Conservation (phyloP, 2,329 filamentous ascomycete genomes). For the Fusarium circinatum region DNA sequence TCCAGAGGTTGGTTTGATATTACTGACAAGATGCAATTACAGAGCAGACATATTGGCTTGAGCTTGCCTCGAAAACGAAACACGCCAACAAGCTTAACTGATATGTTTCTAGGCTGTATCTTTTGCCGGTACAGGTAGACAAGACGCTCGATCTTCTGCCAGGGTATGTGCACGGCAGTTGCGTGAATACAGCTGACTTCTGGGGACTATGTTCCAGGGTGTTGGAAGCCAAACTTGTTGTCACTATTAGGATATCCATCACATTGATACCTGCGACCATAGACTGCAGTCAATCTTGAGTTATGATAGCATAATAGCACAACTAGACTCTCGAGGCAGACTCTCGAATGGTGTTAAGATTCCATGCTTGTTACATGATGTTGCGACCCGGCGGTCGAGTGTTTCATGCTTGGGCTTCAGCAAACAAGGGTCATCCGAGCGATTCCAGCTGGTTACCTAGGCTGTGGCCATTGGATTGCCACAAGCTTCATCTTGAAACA, state of each 20-base stretch:
- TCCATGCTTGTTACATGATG: slow-evolving; percentile 9
- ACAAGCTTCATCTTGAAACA: slow-evolving; percentile 20
- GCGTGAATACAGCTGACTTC: neutral
- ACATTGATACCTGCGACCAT: neutral
- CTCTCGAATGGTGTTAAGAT: neutral
- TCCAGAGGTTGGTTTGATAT: neutral
- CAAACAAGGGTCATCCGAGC: slow-evolving; percentile 8
- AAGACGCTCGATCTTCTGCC: neutral
- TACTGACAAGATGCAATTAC: neutral
- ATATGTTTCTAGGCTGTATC: neutral
- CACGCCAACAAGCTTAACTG: neutral
- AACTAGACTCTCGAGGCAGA: neutral
- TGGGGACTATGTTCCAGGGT: neutral
- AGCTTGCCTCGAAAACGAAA: neutral
- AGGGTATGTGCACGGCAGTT: neutral
- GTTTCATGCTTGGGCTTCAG: slow-evolving; percentile 9
- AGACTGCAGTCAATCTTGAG: slow-evolving; percentile 1
- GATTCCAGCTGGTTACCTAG: slow-evolving; percentile 6
- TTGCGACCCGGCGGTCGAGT: neutral
- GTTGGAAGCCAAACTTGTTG: neutral
- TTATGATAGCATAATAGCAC: slow-evolving; percentile 3
- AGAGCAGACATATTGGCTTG: neutral
- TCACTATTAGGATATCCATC: neutral
- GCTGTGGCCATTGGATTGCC: neutral
- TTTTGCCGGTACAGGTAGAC: neutral